Percentiles rank a stretch among this genome's conserved stretches.
Conservation (phyloP, 306 rosid species). For the Bauhinia variegata region DNA sequence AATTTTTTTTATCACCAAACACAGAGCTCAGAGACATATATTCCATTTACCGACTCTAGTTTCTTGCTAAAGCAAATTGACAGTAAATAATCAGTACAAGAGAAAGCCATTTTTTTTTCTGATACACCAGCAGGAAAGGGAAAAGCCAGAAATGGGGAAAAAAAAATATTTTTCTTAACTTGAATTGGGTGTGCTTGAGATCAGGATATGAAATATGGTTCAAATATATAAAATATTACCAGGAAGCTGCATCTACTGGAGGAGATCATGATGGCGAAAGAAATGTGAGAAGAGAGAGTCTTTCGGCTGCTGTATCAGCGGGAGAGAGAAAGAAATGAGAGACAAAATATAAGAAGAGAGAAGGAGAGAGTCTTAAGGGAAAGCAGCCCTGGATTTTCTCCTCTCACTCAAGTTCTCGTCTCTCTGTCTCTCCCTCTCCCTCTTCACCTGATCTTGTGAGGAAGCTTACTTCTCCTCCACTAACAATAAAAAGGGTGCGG, state of each 20-base stretch:
- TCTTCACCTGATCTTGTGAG: not conserved
- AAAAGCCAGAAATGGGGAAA: constrained; percentile 6
- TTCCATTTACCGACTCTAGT: constrained; percentile 14
- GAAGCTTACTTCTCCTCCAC: not conserved
- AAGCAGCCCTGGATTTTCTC: constrained; percentile 20
- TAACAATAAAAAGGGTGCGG: constrained; percentile 27
- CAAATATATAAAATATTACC: constrained; percentile 46
- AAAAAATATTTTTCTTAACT: not conserved
- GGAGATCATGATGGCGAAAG: constrained; percentile 42
- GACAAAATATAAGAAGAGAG: constrained; percentile 19
- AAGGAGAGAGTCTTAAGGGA: constrained; percentile 32
- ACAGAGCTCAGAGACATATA: constrained; percentile 20
- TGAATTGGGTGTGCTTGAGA: constrained; percentile 28
- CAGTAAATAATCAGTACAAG: constrained; percentile 6
- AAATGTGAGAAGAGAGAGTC: constrained; percentile 28
- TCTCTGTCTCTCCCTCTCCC: constrained; percentile 27
- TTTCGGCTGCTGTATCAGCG: constrained; percentile 1
- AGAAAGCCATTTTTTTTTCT: constrained; percentile 24
- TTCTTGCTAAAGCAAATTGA: not conserved
- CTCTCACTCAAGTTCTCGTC: not conserved
- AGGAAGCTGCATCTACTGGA: constrained; percentile 43
- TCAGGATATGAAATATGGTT: constrained; percentile 31
- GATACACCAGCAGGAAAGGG: constrained; percentile 30
- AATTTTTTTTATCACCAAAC: not conserved
- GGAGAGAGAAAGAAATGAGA: constrained; percentile 14